A percentile compares a stretch with the other conserved stretches of the same genome.
phyloP scores from a whole-genome alignment of 2,329 filamentous ascomycete species.

The Alternaria sp. region DNA sequence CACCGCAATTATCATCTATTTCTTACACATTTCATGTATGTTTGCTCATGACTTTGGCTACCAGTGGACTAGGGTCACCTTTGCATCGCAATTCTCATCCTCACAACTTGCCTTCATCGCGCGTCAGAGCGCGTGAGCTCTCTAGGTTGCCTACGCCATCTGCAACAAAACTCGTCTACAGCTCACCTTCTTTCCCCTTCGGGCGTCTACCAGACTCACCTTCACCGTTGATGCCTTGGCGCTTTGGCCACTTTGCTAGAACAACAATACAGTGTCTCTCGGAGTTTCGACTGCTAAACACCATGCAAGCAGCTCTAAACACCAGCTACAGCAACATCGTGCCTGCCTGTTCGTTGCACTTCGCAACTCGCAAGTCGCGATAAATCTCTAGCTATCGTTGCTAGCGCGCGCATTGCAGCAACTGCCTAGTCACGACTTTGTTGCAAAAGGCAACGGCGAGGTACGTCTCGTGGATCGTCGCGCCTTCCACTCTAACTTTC shows the following conservation, averaged over 20 bases:
- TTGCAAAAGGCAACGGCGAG: neutral
- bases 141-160: neutral
- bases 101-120: neutral
- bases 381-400: neutral
- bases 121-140: neutral
- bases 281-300: neutral
- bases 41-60: neutral
- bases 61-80: neutral
- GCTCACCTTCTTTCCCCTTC: neutral
- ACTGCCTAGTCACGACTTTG: neutral
- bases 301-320: neutral
- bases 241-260: neutral
- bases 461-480: neutral
- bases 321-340: neutral
- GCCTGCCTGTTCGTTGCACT: neutral
- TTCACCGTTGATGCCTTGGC: conserved; percentile 1
- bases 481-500: neutral
- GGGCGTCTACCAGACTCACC: neutral
- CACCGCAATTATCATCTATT: neutral
- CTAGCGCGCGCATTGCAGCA: neutral
- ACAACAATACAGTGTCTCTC: neutral
- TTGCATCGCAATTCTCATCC: neutral
- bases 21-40: neutral
- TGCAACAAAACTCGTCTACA: neutral
- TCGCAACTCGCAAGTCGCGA: neutral